Percentiles rank a stretch among this genome's conserved stretches.
These are phyloP conservation scores for Gentiana straminea DNA, from an alignment of 257 asterid species.

Conservation along the genomic window DNA sequence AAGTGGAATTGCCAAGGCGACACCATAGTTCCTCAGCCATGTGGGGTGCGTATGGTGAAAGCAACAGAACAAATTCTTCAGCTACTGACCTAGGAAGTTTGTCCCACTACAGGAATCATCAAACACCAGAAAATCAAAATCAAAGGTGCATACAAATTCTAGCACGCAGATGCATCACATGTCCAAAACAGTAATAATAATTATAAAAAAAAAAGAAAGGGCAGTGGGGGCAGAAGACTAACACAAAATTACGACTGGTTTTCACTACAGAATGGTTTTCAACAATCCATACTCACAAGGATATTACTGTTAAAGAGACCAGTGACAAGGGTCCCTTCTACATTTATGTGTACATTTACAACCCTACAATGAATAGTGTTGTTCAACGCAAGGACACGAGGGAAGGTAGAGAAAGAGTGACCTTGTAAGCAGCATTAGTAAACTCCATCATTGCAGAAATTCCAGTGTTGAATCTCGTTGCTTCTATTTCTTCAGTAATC, in stretches of 20 bases:
- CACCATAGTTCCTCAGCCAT: constrained; percentile 96
- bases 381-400: too few relatives aligned
- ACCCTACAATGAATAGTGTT: too few relatives aligned
- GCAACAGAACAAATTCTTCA: constrained; percentile 66
- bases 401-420: constrained; percentile 6
- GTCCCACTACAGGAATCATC: constrained; percentile 34
- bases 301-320: not conserved
- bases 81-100: constrained; percentile 61
- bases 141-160: too few relatives aligned
- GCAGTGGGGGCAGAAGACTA: too few relatives aligned
- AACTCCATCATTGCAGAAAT: constrained; percentile 99
- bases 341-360: too few relatives aligned
- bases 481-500: constrained; percentile 94
- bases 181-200: too few relatives aligned
- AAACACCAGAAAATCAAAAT: too few relatives aligned
- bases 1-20: constrained; percentile 62
- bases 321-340: too few relatives aligned
- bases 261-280: not conserved
- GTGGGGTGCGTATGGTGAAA: constrained; percentile 98
- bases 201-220: too few relatives aligned
- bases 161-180: too few relatives aligned
- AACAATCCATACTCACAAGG: not conserved
- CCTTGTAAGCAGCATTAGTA: constrained; percentile 92
- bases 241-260: too few relatives aligned
- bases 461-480: constrained; percentile 91